These are phyloP conservation scores for Themeda triandra DNA, from an alignment of 176 grass and related monocot genomes.

Conservation along the genomic window DNA sequence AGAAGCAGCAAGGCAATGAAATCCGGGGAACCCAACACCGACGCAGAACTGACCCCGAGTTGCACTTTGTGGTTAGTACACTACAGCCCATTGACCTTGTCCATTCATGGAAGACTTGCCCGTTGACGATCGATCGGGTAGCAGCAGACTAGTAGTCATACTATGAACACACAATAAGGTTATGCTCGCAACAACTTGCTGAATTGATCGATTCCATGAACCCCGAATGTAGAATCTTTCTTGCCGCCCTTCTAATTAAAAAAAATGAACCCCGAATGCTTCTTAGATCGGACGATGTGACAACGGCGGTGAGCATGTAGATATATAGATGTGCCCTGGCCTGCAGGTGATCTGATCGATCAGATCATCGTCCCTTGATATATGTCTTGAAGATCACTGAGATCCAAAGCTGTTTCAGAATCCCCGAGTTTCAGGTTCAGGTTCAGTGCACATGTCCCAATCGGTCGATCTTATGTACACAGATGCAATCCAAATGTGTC, in stretches of 20 bases:
- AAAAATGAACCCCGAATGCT: not conserved
- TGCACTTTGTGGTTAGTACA: not conserved
- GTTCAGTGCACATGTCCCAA: not conserved
- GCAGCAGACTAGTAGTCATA: not conserved
- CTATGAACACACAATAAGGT: not conserved
- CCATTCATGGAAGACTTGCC: slow-evolving; percentile 6
- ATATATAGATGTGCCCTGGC: not conserved
- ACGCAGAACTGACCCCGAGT: no score
- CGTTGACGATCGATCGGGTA: not conserved
- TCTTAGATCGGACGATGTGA: no score
- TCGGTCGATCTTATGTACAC: slow-evolving; percentile 1
- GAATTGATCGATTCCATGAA: slow-evolving; percentile 11
- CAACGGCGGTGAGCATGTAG: slow-evolving; percentile 6
- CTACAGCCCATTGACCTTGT: not conserved
- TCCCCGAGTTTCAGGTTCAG: not conserved
- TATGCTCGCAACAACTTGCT: not conserved
- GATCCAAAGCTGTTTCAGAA: not conserved
- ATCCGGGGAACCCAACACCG: not conserved
- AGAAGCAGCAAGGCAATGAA: not conserved
- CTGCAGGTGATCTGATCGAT: slow-evolving; percentile 22
- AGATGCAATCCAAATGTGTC: not conserved
- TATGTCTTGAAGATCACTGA: not conserved
- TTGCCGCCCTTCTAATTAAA: no score
- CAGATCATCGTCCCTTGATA: not conserved
- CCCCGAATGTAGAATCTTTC: no score